These are phyloP conservation scores for Obelidium mucronatum DNA, from an alignment of 192 early-diverging fungal genomes.

Conservation along the genomic window DNA sequence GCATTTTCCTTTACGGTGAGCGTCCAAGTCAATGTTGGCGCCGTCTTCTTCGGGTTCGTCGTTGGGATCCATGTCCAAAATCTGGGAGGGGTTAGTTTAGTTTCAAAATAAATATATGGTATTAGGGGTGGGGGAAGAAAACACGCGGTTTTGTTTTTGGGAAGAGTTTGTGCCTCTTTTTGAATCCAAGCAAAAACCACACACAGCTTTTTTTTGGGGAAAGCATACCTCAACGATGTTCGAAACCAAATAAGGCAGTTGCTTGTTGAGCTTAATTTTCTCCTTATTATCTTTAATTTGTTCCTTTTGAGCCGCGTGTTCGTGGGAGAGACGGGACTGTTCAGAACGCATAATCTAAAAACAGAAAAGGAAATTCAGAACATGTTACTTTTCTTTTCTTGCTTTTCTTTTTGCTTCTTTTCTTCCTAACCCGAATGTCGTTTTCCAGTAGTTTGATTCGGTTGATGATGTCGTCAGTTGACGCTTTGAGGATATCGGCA, in stretches of 20 bases:
- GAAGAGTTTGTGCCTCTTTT: too few relatives aligned
- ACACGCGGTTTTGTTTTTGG: background rate
- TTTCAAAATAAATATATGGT: too few relatives aligned
- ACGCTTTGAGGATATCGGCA: slow-evolving; percentile 86
- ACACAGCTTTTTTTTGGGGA: background rate
- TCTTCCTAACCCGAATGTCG: slow-evolving; percentile 86
- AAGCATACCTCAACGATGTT: slow-evolving; percentile 91
- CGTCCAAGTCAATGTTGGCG: slow-evolving; percentile 91
- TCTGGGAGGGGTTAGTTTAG: too few relatives aligned
- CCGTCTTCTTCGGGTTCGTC: slow-evolving; percentile 95
- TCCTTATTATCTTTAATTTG: slow-evolving; percentile 98
- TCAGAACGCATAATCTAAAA: slow-evolving; percentile 88
- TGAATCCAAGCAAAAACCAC: background rate
- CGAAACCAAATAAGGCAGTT: slow-evolving; percentile 94
- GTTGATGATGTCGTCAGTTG: slow-evolving; percentile 92
- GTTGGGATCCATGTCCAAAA: slow-evolving; percentile 91
- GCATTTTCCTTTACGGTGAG: slow-evolving; percentile 93
- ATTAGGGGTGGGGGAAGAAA: too few relatives aligned
- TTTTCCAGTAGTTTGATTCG: slow-evolving; percentile 93
- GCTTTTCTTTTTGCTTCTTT: background rate
- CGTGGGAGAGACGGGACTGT: slow-evolving; percentile 85
- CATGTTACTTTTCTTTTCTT: too few relatives aligned
- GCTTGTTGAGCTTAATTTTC: slow-evolving; percentile 98
- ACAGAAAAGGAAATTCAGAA: too few relatives aligned
- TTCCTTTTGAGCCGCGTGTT: slow-evolving; percentile 86